Evolutionary conservation across 2,329 filamentous ascomycete genomes (phyloP).

Genomic region (Colletotrichum lupini): DNA sequence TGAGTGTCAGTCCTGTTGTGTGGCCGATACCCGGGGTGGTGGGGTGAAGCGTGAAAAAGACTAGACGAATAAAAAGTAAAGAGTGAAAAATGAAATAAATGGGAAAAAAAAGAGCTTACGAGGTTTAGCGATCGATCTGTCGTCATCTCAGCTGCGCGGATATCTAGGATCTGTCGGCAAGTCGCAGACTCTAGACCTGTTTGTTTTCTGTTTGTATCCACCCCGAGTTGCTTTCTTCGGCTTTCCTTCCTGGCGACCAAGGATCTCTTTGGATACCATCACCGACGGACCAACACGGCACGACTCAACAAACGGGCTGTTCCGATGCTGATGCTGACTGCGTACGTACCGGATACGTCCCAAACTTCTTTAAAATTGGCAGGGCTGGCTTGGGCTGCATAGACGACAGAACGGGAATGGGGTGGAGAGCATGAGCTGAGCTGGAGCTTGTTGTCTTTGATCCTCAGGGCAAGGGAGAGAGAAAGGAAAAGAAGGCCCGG

Average conservation of each 20-base stretch:
- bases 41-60: background rate
- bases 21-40: background rate
- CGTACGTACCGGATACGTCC: background rate
- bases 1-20: background rate
- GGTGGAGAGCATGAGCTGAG: background rate
- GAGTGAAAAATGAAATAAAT: background rate
- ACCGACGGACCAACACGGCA: background rate
- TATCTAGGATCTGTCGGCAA: background rate
- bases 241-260: background rate
- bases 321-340: background rate
- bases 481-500: background rate
- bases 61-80: background rate
- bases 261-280: background rate
- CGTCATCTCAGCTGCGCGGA: conserved; percentile 18
- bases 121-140: background rate
- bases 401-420: conserved; percentile 3
- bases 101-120: conserved; percentile 5
- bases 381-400: background rate
- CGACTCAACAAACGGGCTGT: background rate
- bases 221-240: background rate
- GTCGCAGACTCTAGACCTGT: background rate
- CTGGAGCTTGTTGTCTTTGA: conserved; percentile 21
- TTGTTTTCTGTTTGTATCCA: background rate
- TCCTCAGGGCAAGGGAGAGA: conserved; percentile 15
- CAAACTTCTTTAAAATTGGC: background rate